Percentiles rank a stretch among this genome's conserved stretches.
phyloP scores from a whole-genome alignment of 2,329 filamentous ascomycete genomes.

The Leptographium wingfieldii region DNA sequence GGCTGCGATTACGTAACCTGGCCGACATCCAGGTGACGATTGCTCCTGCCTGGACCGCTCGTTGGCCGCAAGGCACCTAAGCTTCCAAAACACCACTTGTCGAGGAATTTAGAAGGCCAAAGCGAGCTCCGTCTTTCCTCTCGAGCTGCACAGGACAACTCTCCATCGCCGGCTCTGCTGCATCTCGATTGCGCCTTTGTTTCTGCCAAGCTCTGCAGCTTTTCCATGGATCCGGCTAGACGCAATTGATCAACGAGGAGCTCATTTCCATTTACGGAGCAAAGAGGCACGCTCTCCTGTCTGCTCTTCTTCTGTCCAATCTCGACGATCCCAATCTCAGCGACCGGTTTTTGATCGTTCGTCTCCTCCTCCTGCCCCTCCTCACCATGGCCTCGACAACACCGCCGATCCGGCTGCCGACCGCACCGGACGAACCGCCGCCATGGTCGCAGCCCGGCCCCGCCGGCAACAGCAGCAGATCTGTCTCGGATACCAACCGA shows the following conservation, averaged over 20 bases:
- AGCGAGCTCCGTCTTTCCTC: not conserved
- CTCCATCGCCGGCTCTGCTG: not conserved
- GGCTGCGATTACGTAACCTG: not conserved
- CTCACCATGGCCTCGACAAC: not conserved
- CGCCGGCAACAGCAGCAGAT: not conserved
- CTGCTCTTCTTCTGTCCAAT: not conserved
- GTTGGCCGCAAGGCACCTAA: not conserved
- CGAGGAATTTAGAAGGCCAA: not conserved
- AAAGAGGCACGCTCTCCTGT: not conserved
- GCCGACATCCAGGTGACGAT: not conserved
- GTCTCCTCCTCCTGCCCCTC: not conserved
- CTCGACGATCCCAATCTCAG: no score
- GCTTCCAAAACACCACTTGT: not conserved
- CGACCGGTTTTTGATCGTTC: not conserved
- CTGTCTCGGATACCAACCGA: not conserved
- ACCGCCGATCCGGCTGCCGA: not conserved
- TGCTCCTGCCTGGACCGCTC: not conserved
- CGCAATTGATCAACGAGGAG: not conserved
- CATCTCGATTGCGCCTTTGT: not conserved
- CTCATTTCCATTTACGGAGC: not conserved
- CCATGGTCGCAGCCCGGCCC: not conserved
- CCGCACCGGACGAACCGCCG: not conserved
- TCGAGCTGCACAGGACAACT: no score
- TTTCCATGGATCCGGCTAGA: not conserved
- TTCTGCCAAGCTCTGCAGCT: not conserved